Percentiles rank a stretch among this genome's conserved stretches.
Conservation (phyloP, 2,329 filamentous ascomycete species). For the Colletotrichum lini region DNA sequence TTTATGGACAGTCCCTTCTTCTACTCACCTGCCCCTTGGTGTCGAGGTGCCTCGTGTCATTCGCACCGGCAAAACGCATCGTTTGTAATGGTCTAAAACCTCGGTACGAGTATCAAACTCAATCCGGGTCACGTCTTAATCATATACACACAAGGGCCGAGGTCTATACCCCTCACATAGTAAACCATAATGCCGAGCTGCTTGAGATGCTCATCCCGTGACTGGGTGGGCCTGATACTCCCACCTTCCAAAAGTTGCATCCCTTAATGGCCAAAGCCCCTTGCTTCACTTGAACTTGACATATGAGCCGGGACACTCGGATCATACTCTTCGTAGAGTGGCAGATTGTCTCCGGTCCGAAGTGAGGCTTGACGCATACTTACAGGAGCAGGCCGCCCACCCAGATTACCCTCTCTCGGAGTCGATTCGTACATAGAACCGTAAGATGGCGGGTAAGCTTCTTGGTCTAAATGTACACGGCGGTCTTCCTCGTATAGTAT, state of each 20-base stretch:
- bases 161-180: background rate
- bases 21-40: background rate
- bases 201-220: background rate
- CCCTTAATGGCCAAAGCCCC: background rate
- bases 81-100: background rate
- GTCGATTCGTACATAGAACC: background rate
- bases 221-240: too few species aligned
- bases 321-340: constrained; percentile 59
- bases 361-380: background rate
- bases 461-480: background rate
- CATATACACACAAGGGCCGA: too few species aligned
- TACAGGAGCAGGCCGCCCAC: background rate
- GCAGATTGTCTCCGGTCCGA: background rate
- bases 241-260: background rate
- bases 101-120: background rate
- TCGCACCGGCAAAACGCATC: too few species aligned
- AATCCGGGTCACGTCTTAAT: background rate
- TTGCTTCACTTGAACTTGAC: background rate
- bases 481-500: constrained; percentile 44
- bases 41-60: background rate
- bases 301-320: constrained; percentile 54
- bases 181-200: too few species aligned
- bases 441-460: background rate
- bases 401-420: background rate
- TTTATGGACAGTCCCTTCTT: background rate